These are phyloP conservation scores for Rutstroemia sydowiana DNA, from an alignment of 2,329 filamentous ascomycete genomes.

Conservation along the genomic window DNA sequence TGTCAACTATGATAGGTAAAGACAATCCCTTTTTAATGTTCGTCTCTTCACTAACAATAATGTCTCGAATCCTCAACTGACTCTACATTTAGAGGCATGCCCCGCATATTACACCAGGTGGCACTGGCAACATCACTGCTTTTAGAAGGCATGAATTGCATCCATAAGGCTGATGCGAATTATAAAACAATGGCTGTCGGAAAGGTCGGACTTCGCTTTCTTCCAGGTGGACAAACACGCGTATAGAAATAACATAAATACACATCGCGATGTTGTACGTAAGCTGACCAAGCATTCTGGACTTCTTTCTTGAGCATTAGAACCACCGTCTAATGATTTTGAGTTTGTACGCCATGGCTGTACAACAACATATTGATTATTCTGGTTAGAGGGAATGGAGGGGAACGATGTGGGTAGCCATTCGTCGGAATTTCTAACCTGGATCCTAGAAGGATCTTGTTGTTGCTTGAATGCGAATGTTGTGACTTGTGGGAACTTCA, in stretches of 20 bases:
- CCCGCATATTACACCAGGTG: neutral
- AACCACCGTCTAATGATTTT: neutral
- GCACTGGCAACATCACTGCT: neutral
- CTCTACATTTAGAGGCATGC: neutral
- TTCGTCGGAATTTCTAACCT: slow-evolving; percentile 1
- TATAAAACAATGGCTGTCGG: slow-evolving; percentile 7
- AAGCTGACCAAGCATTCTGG: neutral
- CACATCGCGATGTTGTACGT: neutral
- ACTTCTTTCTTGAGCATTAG: no score
- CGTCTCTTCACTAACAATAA: slow-evolving; percentile 3
- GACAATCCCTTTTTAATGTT: neutral
- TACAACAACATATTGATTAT: neutral
- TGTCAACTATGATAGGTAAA: neutral
- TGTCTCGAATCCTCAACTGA: neutral
- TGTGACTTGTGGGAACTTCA: neutral
- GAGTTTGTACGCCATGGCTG: neutral
- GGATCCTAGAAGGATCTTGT: slow-evolving; percentile 6
- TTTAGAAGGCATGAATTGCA: slow-evolving; percentile 5
- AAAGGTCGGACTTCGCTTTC: neutral
- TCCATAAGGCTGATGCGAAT: slow-evolving; percentile 7
- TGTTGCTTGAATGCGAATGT: slow-evolving; percentile 1
- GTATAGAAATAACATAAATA: neutral
- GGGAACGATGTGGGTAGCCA: slow-evolving; percentile 6
- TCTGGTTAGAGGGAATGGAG: slow-evolving; percentile 1
- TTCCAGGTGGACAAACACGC: neutral